Conservation (phyloP, 352 stramenopile genomes). For the Phytopythium delawarense region DNA sequence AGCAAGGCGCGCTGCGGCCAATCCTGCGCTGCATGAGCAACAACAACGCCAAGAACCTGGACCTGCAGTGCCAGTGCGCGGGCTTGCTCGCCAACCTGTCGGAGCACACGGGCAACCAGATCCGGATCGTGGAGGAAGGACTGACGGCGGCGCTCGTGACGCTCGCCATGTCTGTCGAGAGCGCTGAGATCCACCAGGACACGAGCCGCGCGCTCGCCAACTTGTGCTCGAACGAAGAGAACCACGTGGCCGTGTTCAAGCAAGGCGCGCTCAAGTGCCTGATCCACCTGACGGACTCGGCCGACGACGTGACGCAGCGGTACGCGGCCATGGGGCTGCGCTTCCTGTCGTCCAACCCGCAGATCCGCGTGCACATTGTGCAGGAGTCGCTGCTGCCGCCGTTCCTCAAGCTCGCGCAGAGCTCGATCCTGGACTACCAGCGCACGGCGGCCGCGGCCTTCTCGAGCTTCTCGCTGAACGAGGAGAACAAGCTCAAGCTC, state of each 20-base stretch:
- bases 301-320: conserved; percentile 90
- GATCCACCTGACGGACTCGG: conserved; percentile 83
- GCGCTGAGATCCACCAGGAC: conserved; percentile 94
- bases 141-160: conserved; percentile 78
- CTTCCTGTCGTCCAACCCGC: conserved; percentile 92
- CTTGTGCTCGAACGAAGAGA: conserved; percentile 93
- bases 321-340: conserved; percentile 94
- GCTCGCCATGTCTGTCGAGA: conserved; percentile 66
- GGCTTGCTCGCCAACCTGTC: conserved; percentile 93
- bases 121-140: conserved; percentile 90
- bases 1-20: conserved; percentile 74
- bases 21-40: conserved; percentile 85
- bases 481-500: conserved; percentile 94
- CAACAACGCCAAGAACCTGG: conserved; percentile 71
- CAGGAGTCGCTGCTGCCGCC: conserved; percentile 87
- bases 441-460: conserved; percentile 92
- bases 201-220: conserved; percentile 91
- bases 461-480: conserved; percentile 88
- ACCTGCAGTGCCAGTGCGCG: conserved; percentile 92
- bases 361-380: conserved; percentile 92
- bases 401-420: conserved; percentile 92
- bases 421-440: conserved; percentile 87
- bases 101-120: conserved; percentile 89
- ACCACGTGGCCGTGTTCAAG: conserved; percentile 90
- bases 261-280: conserved; percentile 91